Base-by-base conservation (phyloP, 2,329 filamentous ascomycete genomes). In the Teratosphaeria viscida region DNA sequence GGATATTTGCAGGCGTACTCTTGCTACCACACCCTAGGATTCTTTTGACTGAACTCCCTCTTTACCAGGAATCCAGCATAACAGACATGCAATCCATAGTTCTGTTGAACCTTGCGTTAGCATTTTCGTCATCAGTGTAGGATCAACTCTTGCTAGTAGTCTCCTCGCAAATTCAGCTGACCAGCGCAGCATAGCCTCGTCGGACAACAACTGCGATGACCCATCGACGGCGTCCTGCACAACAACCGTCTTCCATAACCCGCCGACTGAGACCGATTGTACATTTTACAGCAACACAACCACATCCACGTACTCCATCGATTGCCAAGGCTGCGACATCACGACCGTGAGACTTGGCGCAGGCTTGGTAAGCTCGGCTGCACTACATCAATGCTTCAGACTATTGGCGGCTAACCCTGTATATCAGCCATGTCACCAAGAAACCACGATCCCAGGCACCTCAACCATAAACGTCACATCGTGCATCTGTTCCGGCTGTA, bases 261-360 rank as follows among this genome's bases (percentile, higher is more conserved):
- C 58, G 14, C 35, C 55, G 3, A 32, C 53, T 16, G 49, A 32
- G 16, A n/a, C 26, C n/a, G 43, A 35, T 12, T 60, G 58, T 49
- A 60, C 58, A 12, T 43, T 49, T 14, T 39, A 55, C 39, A 16
- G 56, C 34, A 35, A 27, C 5, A 60, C 59, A 10, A 27, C 26
- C n/a, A 60, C 59, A 8, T 16, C 49, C 34, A 60, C 59, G 29
- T n/a, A 39, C 8, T 58, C 52, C 19, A 49, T 58, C 23, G 53
- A 60, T 10, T 60, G 59, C 53, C 35, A 53, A 16, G 59, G 59
- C 23, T 60, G 59, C 39, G 52, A 27, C n/a, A 19, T 58, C 5
- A 37, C 37, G 56, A 60, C 56, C 6, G 52, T 29, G 27, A 26
- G 55, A 26, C 53, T 58, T 5, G 59, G 59, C 26, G 37, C 12